Evolutionary conservation across 2,329 filamentous ascomycete genomes (phyloP), one percentile per base, ranked within the genome.

Genomic region (Venturia carpophila): DNA sequence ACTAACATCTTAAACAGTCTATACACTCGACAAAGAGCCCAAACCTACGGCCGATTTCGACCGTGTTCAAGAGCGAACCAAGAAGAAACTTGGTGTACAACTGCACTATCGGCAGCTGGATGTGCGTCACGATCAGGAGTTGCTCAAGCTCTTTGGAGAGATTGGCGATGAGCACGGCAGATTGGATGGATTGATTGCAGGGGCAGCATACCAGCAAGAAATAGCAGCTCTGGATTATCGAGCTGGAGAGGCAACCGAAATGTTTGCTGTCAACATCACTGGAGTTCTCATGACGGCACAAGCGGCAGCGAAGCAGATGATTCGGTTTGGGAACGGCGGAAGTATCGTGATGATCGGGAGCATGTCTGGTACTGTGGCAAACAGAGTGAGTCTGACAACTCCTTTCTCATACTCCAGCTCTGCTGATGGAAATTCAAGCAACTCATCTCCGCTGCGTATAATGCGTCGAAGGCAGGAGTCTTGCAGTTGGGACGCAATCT

Each of bases 281-380:
- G 81, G 81, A 11, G 78, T 79, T 1, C 80, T 82, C 69, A 75
- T 79, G 66, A 74, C 76, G 0, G 79, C 80, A 5, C 78, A 78
- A 27, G 77, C 78, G 2, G 78, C 76, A 6, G 80, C 80, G 1
- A 75, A 75, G 56, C 77, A 81, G 68, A 80, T 82, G 75, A 77
- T 79, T 67, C 76, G 76, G 37, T 75, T 79, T 69, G 79, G 73
- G 24, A 45, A 37, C 21, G 74, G 73, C 7, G 81, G 79, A 17
- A 79, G 78, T 2, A 81, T 83, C 64, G 72, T 81, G 5, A 71
- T 83, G 13, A 72, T 83, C 1, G 81, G 79, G 0, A 80, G 78
- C 67, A 83, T 83, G 79, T 80, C 78, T 66, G 81, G 79, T 0
- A 69, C 78, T 11, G 76, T 80, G 60, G 79, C 79, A 13, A 82